A percentile compares a stretch with the other conserved stretches of the same genome.
These are phyloP conservation scores for Gloeopeniophorella convolvens DNA, from an alignment of 768 basidiomycete species.

Conservation along the genomic window DNA sequence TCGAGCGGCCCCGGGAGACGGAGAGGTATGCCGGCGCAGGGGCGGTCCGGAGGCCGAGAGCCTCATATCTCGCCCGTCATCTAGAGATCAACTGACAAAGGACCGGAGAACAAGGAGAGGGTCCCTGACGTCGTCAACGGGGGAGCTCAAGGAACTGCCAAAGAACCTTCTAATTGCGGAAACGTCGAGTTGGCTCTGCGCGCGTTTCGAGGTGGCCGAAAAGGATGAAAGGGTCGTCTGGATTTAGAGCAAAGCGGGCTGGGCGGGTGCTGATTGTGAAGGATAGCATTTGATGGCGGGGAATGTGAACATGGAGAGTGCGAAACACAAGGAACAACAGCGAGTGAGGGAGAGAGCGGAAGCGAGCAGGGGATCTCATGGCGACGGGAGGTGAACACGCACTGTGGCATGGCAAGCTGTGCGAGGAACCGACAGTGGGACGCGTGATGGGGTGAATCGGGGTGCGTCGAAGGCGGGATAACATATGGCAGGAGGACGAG, in stretches of 20 bases:
- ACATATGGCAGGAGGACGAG: constrained; percentile 6
- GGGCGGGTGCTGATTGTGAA: constrained; percentile 11
- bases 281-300: constrained; percentile 3
- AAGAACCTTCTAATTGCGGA: constrained; percentile 6
- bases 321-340: neutral
- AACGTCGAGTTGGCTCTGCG: neutral
- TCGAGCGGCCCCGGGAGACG: too few relatives aligned
- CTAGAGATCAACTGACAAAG: too few relatives aligned
- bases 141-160: too few relatives aligned
- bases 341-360: neutral
- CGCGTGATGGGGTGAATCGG: constrained; percentile 1
- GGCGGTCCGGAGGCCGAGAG: neutral
- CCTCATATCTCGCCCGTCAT: too few relatives aligned
- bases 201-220: neutral
- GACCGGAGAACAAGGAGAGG: too few relatives aligned
- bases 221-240: constrained; percentile 16
- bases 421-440: constrained; percentile 2
- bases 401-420: too few relatives aligned
- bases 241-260: constrained; percentile 10
- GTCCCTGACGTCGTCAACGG: constrained; percentile 11
- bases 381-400: too few relatives aligned
- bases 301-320: too few relatives aligned
- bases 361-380: too few relatives aligned
- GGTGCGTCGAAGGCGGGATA: constrained; percentile 2
- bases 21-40: neutral